Base-by-base conservation (phyloP, 73 alveolate species). In the Paramecium primaurelia region DNA sequence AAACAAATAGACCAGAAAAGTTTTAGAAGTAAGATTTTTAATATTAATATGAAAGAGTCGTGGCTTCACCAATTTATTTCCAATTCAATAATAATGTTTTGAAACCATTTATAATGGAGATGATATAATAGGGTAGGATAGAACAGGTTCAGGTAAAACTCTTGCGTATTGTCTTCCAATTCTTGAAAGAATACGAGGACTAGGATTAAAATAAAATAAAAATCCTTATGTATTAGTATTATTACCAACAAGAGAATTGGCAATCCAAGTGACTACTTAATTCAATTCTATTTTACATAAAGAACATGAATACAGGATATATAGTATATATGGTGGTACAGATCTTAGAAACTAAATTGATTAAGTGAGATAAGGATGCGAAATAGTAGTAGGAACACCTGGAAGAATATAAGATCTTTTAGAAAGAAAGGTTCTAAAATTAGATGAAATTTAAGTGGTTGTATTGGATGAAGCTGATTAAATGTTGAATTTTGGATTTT, bases 401-500 rank as follows among this genome's bases (percentile, higher is more conserved):
- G 99, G 99, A 6, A 97, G 99, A 95, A 95, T 98, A 30, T 96
- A 97, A 16, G 99, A 98, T 94, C 98, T 96, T 96, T 93, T 96
- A 32, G 98, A 97, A 60, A 96, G 99, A 90, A 97, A 97, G 32
- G 97, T 94, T 83, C 88, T 92, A 26, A 85, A 77, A 58, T 80
- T 92, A 40, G 60, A 59, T 54, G 58, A 58, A 18, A n/a, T 92
- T 54, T 2, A 25, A 44, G 86, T 93, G 20, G 54, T 86, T 2
- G 89, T 92, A 36, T 59, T 92, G 36, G 99, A 99, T 86, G 99
- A 99, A 92, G 99, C 99, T 42, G 99, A 99, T 94, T 95, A 97
- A 93, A 99, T 99, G 99, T 92, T 99, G 16, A 97, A 98, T 88
- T 94, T 97, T 96, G 99, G 99, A 9, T 99, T 99, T 96, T 98